Conservation (phyloP, 2,329 filamentous ascomycete species). For the Ophiocordyceps polyrhachis-furcata region DNA sequence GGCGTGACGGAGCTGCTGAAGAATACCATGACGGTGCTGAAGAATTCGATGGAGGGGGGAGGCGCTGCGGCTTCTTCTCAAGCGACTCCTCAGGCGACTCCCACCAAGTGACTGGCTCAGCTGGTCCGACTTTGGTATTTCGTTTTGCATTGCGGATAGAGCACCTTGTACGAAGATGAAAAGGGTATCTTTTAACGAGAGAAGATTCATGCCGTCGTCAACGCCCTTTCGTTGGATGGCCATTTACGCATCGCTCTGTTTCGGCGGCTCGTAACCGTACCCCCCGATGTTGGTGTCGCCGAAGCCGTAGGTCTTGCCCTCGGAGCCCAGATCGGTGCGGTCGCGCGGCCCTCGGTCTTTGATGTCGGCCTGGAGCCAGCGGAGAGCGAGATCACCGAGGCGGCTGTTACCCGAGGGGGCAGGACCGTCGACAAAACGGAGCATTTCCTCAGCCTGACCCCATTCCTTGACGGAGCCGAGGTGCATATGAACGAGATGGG, state of each 20-base stretch:
- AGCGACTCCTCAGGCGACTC: neutral
- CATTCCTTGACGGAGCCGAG: conserved; percentile 74
- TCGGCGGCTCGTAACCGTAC: conserved; percentile 36
- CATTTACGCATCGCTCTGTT: conserved; percentile 12
- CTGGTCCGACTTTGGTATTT: too few species aligned
- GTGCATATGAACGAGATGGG: conserved; percentile 90
- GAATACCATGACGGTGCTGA: conserved; percentile 62
- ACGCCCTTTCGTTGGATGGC: neutral
- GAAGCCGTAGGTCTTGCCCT: conserved; percentile 45
- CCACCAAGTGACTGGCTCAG: too few species aligned
- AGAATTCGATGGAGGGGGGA: conserved; percentile 23
- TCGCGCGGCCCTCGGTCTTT: conserved; percentile 59
- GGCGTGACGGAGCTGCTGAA: conserved; percentile 59
- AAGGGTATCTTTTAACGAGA: too few species aligned
- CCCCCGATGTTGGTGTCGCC: conserved; percentile 33
- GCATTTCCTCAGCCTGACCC: conserved; percentile 55
- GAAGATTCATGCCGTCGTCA: too few species aligned
- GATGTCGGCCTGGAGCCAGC: conserved; percentile 72
- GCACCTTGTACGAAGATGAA: too few species aligned
- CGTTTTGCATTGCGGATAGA: too few species aligned
- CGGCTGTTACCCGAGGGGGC: conserved; percentile 50
- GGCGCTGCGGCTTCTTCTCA: conserved; percentile 5
- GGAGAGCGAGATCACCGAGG: conserved; percentile 71
- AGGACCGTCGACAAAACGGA: conserved; percentile 26
- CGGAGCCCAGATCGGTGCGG: conserved; percentile 30